These are phyloP conservation scores for Aspergillus sp. DNA, from an alignment of 2,329 filamentous ascomycete genomes.

Conservation along the genomic window DNA sequence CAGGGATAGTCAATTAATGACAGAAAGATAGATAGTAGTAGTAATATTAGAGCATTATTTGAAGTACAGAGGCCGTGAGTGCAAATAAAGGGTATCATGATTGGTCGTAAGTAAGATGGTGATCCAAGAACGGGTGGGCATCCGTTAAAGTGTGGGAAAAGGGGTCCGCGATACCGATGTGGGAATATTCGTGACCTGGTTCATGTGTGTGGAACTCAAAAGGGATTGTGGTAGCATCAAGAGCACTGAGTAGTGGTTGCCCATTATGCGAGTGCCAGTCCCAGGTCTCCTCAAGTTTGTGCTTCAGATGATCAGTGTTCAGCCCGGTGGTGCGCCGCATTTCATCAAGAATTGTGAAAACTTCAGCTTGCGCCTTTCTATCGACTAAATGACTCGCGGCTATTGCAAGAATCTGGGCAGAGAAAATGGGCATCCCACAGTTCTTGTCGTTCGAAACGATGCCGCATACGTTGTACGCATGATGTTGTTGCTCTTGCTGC, in stretches of 20 bases:
- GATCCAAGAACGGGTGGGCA: conserved; percentile 77
- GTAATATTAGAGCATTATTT: background rate
- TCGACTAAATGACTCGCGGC: conserved; percentile 71
- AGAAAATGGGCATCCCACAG: conserved; percentile 73
- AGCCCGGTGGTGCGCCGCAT: conserved; percentile 77
- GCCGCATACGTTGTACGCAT: conserved; percentile 83
- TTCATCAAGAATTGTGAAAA: conserved; percentile 71
- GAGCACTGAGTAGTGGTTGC: conserved; percentile 19
- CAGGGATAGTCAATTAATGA: background rate
- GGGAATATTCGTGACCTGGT: conserved; percentile 54
- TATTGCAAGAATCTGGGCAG: conserved; percentile 75
- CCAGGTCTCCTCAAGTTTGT: conserved; percentile 74
- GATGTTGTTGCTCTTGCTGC: conserved; percentile 66
- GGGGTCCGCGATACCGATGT: conserved; percentile 49
- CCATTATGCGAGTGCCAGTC: conserved; percentile 58
- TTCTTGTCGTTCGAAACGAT: conserved; percentile 85
- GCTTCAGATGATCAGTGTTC: conserved; percentile 70
- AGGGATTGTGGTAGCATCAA: conserved; percentile 16
- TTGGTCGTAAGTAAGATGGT: conserved; percentile 62
- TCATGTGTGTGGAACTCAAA: conserved; percentile 13
- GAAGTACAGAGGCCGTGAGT: background rate
- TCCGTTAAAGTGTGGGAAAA: conserved; percentile 67
- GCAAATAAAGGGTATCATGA: background rate
- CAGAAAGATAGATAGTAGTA: background rate
- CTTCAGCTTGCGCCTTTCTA: conserved; percentile 74